Percentiles rank a stretch among this genome's conserved stretches.
These are phyloP conservation scores for Galeopsis tetrahit DNA, from an alignment of 257 asterid genomes.

Conservation along the genomic window DNA sequence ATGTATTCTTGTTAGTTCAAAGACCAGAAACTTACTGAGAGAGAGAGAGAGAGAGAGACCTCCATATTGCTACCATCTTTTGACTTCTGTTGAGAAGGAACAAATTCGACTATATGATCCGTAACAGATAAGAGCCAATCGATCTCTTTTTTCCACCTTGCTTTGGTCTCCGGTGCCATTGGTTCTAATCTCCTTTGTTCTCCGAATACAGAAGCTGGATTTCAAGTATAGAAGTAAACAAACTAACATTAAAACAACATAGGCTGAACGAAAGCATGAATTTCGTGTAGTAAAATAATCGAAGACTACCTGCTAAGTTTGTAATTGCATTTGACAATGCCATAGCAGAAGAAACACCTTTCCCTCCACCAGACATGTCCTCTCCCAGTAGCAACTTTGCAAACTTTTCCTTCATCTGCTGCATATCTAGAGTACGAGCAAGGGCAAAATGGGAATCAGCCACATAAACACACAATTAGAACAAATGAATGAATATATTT, in stretches of 20 bases:
- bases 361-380: slow-evolving; percentile 99
- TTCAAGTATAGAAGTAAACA: slow-evolving; percentile 7
- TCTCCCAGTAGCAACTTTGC: slow-evolving; percentile 93
- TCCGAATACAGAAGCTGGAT: slow-evolving; percentile 89
- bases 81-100: slow-evolving; percentile 72
- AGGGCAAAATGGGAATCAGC: background rate
- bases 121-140: slow-evolving; percentile 94
- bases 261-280: background rate
- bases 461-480: background rate
- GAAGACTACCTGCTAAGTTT: slow-evolving; percentile 73
- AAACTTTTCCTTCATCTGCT: slow-evolving; percentile 85
- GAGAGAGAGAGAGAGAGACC: slow-evolving; percentile 46
- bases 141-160: slow-evolving; percentile 85
- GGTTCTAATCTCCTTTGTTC: slow-evolving; percentile 89
- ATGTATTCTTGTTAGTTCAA: slow-evolving; percentile 13
- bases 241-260: background rate
- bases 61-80: slow-evolving; percentile 80
- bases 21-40: background rate
- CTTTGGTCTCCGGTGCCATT: slow-evolving; percentile 73
- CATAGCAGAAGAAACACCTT: slow-evolving; percentile 92
- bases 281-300: background rate
- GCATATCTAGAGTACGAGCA: slow-evolving; percentile 52
- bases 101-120: slow-evolving; percentile 90
- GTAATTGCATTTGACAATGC: slow-evolving; percentile 95
- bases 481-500: background rate